These are phyloP conservation scores for Pseudocercospora crystallina DNA, from an alignment of 2,329 filamentous ascomycete species.

Conservation along the genomic window DNA sequence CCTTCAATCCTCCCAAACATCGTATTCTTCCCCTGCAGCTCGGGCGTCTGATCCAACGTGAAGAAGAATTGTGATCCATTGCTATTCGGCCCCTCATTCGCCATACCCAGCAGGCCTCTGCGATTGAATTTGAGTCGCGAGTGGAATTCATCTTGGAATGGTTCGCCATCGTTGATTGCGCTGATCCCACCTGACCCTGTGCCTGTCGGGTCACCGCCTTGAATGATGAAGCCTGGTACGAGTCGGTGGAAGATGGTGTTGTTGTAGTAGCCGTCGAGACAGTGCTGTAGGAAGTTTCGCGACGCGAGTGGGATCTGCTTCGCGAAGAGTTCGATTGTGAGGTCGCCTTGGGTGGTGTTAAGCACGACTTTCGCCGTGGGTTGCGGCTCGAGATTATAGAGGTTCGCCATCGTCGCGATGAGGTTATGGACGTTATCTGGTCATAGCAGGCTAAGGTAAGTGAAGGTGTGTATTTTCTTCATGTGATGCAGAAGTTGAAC, in stretches of 20 bases:
- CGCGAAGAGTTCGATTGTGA: slow-evolving; percentile 90
- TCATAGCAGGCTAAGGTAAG: slow-evolving; percentile 2
- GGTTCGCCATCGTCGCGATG: slow-evolving; percentile 69
- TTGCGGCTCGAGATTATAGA: slow-evolving; percentile 93
- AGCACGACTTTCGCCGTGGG: slow-evolving; percentile 89
- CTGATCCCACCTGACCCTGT: slow-evolving; percentile 89
- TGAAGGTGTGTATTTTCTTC: slow-evolving; percentile 2
- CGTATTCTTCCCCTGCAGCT: slow-evolving; percentile 87
- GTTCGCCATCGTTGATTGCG: slow-evolving; percentile 81
- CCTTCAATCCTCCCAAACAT: slow-evolving; percentile 89
- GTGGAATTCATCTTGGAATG: slow-evolving; percentile 88
- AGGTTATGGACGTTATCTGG: background rate
- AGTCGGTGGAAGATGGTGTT: slow-evolving; percentile 92
- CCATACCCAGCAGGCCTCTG: slow-evolving; percentile 90
- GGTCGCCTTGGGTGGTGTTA: slow-evolving; percentile 84
- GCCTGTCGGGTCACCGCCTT: slow-evolving; percentile 91
- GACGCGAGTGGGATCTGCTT: slow-evolving; percentile 89
- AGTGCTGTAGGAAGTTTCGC: slow-evolving; percentile 94
- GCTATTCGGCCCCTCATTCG: slow-evolving; percentile 78
- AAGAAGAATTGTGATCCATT: slow-evolving; percentile 98
- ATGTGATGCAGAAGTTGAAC: slow-evolving; percentile 9
- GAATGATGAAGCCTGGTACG: slow-evolving; percentile 86
- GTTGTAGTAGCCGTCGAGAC: slow-evolving; percentile 92
- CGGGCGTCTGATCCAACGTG: slow-evolving; percentile 77
- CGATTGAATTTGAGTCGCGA: slow-evolving; percentile 90